Evolutionary conservation across 805 yeast genomes (phyloP), one percentile per base, ranked within the genome.

Genomic region (Monosporozyma servazzii): DNA sequence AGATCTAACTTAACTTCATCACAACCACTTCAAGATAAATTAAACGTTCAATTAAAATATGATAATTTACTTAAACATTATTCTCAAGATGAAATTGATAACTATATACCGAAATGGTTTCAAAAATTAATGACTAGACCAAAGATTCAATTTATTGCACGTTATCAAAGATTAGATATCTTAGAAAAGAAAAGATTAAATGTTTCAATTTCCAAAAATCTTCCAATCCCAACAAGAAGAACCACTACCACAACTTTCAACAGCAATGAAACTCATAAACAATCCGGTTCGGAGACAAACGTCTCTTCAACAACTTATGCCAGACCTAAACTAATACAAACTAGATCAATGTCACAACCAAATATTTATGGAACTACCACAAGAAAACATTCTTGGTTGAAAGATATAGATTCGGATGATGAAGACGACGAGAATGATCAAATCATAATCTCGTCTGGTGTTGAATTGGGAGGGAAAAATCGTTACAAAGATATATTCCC

Each of bases 401-500:
- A 43, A 21, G 53, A 53, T 29, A 47, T 57, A 4, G 60, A 60
- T 27, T 49, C 56, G 4, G 63, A 60, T 30, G 56, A 57, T 21
- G 57, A 59, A 27, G 54, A 52, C 39, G 55, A 52, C 15, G 60
- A 60, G 13, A 61, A 58, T 31, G 60, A 58, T 15, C 51, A 50
- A 30, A 51, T 81, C 21, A 63, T 72, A 29, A 76, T 86, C 31
- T 78, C 82, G 36, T 79, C 84, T 5, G 96, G 96, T 6, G 81
- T 89, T 42, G 96, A 88, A 66, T 74, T 81, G 43, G 91, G 95
- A 25, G 67, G 76, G 49, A 89, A 89, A 62, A 88, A 90, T 66
- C 71, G 98, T 53, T 90, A 90, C 71, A 85, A 86, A 60, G 95
- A 90, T 65, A 86, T 90, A 43, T 84, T 86, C 61, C 89, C 96